Evolutionary conservation across 495 filamentous ascomycete species (phyloP).

Genomic region (Glutinoglossum americanum): DNA sequence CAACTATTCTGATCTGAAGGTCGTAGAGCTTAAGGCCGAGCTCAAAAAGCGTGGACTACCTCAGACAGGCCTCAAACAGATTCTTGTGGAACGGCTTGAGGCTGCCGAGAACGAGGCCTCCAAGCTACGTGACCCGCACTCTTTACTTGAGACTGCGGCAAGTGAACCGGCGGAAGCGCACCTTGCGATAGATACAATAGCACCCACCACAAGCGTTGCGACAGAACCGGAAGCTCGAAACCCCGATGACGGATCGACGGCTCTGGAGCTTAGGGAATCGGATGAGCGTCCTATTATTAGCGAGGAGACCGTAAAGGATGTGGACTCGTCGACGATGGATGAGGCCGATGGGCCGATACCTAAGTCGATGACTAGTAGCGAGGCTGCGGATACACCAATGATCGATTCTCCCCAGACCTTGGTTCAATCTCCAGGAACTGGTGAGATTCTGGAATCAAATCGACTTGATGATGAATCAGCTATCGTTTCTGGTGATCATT

Average conservation of each 20-base stretch:
- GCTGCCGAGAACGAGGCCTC: constrained; percentile 16
- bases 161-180: not conserved
- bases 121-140: not conserved
- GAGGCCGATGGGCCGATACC: not conserved
- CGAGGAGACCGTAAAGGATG: not conserved
- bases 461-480: not conserved
- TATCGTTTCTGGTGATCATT: not conserved
- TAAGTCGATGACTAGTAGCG: not conserved
- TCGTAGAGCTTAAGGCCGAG: constrained; percentile 34
- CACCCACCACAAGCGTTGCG: not conserved
- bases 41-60: constrained; percentile 33
- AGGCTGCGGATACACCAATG: not conserved
- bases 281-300: not conserved
- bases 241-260: not conserved
- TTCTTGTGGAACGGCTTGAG: constrained; percentile 29
- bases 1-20: constrained; percentile 35
- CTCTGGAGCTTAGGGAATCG: not conserved
- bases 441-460: not conserved
- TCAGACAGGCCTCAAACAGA: constrained; percentile 32
- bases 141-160: not conserved
- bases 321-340: not conserved
- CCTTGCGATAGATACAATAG: not conserved
- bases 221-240: not conserved
- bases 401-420: not conserved
- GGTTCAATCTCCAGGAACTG: not conserved